Base-by-base conservation (phyloP, 2,329 filamentous ascomycete genomes). In the Monilinia polystroma region DNA sequence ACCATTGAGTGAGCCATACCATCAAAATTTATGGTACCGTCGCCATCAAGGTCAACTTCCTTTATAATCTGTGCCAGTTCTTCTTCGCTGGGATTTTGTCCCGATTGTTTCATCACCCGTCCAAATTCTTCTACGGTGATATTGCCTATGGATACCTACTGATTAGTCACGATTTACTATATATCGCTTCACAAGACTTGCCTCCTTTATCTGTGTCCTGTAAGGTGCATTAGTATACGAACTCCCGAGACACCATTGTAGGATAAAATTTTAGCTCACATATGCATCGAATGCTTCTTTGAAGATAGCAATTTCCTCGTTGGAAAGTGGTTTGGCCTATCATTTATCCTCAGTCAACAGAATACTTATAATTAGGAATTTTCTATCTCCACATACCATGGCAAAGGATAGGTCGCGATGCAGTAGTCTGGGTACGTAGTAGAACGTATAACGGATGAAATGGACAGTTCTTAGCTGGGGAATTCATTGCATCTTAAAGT, bases 51-150 rank as follows among this genome's bases (percentile, higher is more conserved):
- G 72, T 89, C 86, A 69, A 87, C 85, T 77, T 89, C 86, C 78
- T 86, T 87, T 79, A 88, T 86, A 80, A 89, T 87, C 76, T 89
- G 85, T 76, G 86, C 82, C 64, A 88, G 80, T 78, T 89, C 86
- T 18, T 55, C 51, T 5, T 63, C 63, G 2, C 47, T 64, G 35
- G 63, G 29, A 51, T 64, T 57, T 54, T 68, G 58, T 4, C 56
- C 57, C 2, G 56, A 53, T 35, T 67, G 26, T 23, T 57, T 67
- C 67, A 69, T 69, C 49, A 69, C 67, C 18, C 56, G 59, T 2
- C 58, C 64, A 16, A 69, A 67, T 38, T 67, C 67, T 26, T 67
- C 59, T 4, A 67, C 63, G 0, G 60, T 67, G 23, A 69, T 69
- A 10, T 67, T 69, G 20, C 66, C 66, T 68, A 10, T 43, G 41